Base-by-base conservation (phyloP, 2,329 filamentous ascomycete species). In the Diaporthe ampelina region DNA sequence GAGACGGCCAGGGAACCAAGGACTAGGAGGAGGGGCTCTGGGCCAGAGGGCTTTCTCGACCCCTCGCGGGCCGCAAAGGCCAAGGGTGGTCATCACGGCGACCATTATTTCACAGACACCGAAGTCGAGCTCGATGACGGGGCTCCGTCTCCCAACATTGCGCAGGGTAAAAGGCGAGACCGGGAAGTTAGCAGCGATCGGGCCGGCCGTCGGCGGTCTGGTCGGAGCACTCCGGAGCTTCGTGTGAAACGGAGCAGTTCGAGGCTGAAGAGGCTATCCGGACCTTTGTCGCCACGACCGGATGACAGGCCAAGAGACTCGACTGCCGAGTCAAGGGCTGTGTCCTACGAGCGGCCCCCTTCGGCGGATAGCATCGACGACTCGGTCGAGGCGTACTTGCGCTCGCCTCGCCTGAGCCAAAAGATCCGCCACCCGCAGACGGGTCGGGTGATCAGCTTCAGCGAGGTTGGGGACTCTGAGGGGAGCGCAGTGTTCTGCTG, bases 401-500 rank as follows among this genome's bases (percentile, higher is more conserved):
- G 92, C 78, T 95, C 95, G 15, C 92, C 95, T 0, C 91, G 95
- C 10, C 84, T 99, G 71, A 97, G 94, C 4, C 95, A 98, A 80
- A 97, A 93, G 83, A 94, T 98, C 69, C 88, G 89, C 29, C 94
- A 98, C 82, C 95, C 95, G 0, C 92, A 94, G 74, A 97, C 94
- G 0, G 95, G 95, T 1, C 91, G 97, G 21, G 88, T 93, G 4
- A 98, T 99, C 77, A 97, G 95, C 0, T 99, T 98, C 80, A 98
- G 96, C 0, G 97, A 99, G 82, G 97, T 99, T 3, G 97, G 97
- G 19, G 95, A 98, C 81, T 92, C 95, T 0, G 91, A 96, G 57
- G 97, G 97, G 1, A 96, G 93, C 77, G 96, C 95, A 3, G 94
- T 99, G 2, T 95, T 99, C 78, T 97, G 97, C 81, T 99, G 97